Conservation (phyloP, 768 basidiomycete species). For the Hemileccinum impolitum region DNA sequence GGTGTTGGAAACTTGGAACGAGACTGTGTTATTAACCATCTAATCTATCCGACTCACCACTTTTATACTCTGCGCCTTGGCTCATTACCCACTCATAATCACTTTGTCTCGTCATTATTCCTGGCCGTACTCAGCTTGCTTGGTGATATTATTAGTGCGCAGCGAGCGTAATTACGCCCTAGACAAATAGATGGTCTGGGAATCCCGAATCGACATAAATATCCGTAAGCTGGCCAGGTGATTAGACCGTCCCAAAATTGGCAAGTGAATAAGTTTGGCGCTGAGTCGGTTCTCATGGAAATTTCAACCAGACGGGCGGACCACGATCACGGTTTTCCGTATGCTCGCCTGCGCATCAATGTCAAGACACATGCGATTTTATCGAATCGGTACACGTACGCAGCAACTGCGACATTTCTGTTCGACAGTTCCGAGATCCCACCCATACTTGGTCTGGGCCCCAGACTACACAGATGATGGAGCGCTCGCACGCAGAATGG, state of each 20-base stretch:
- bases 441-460: conserved; percentile 50
- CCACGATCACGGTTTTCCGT: neutral
- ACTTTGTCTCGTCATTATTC: too few relatives aligned
- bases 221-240: neutral
- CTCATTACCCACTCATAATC: too few relatives aligned
- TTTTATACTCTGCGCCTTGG: too few relatives aligned
- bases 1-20: too few relatives aligned
- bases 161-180: too few relatives aligned
- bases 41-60: too few relatives aligned
- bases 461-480: conserved; percentile 63
- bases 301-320: neutral
- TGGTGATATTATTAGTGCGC: too few relatives aligned
- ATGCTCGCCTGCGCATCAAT: neutral
- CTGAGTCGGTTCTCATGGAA: conserved; percentile 4
- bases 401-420: conserved; percentile 15
- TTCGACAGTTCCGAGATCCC: conserved; percentile 4
- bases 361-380: neutral
- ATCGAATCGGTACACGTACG: neutral
- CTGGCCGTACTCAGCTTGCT: too few relatives aligned
- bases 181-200: too few relatives aligned
- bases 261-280: conserved; percentile 12
- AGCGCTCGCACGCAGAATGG: conserved; percentile 52
- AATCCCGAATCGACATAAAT: too few relatives aligned
- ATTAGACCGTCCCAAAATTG: neutral
- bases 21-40: too few relatives aligned